Base-by-base conservation (phyloP, 108 stramenopile genomes). In the Pseudonitzschia pungens region DNA sequence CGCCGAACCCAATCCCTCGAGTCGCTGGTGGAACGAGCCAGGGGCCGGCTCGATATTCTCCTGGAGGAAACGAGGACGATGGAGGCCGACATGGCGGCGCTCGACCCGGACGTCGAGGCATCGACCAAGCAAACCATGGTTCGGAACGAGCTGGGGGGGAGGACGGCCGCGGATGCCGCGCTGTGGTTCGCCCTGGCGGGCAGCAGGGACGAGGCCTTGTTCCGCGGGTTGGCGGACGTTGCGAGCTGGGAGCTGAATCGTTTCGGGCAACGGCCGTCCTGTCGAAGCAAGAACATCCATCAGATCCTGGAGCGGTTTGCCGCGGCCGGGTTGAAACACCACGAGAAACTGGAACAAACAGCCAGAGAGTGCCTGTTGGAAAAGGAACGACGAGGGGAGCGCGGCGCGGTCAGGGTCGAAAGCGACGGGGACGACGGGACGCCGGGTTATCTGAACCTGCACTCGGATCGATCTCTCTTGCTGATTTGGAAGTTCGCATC, bases 151-250 rank as follows among this genome's bases (percentile, higher is more conserved):
- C 45, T 91, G 14, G 76, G 82, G 50, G 92, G 92, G 7, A 71
- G 92, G 21, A 89, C 86, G 56, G 85, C 89, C 27, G 92, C 92
- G 52, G 92, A 93, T 81, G 92, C 92, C 10, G 87, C 84, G 11
- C 81, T 91, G 73, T 91, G 88, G 87, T 91, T 93, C 74, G 87
- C 88, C 32, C 65, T 93, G 44, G 82, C 92, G 15, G 92, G 92
- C 18, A 75, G 62, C 6, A 71, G 22, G 18, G 73, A 82, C 42
- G 7, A 41, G 3, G 41, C 70, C 0, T 28, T 91, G 8, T 88
- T 80, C 66, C 76, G 81, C 26, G 40, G 70, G 32, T 74, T 93
- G 24, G 74, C 86, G 14, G 53, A 77, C 31, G 58, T 89, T 28
- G 67, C 76, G 14, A 73, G 51, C 14, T 74, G 77, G 32, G 92